Evolutionary conservation across 139 green algal species (phyloP), one percentile per base, ranked within the genome.

Genomic region (Chlorella sp.): DNA sequence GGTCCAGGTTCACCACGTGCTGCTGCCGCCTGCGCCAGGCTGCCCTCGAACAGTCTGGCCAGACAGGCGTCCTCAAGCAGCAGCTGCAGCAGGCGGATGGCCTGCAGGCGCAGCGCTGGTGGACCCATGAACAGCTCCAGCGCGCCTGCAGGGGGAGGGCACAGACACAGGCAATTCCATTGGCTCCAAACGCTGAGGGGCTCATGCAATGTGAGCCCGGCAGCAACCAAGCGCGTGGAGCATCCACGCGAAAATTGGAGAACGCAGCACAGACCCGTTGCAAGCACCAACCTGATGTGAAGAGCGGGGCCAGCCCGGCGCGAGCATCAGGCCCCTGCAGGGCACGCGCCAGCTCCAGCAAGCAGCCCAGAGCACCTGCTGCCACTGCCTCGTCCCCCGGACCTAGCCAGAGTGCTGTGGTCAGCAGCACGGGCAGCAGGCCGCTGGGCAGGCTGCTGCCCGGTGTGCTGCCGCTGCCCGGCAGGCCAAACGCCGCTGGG

Each of bases 21-120:
- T 7, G 80, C 80, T n/a, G 80, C 80, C 4, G 80, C 44, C 65
- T 63, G 56, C 3, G 65, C 18, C 63, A 86, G 56, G 55, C 81
- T 80, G 47, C 51, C 32, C 36, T 86, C 81, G 65, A 86, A 86
- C 26, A 80, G 51, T 23, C 25, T 25, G 2, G 69, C 56, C 56
- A 85, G 56, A 7, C 26, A 21, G 16, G 69, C 3, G 5, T 71
- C 69, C 28, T 86, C 81, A 28, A 86, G 69, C 44, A 86, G 69
- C 36, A 86, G 56, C 44, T 86, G 69, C 26, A 86, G 81, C 81
- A 86, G 69, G 62, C 55, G 55, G 26, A 86, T 25, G 17, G 70
- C 67, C 15, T n/a, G 80, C 80, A 69, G 65, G 56, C 80, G 80
- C 67, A 78, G 67, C 44, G 32, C 44, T 9, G 80, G 47, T 9